Conservation (phyloP, 2,329 filamentous ascomycete genomes). For the Aspergillus niger region DNA sequence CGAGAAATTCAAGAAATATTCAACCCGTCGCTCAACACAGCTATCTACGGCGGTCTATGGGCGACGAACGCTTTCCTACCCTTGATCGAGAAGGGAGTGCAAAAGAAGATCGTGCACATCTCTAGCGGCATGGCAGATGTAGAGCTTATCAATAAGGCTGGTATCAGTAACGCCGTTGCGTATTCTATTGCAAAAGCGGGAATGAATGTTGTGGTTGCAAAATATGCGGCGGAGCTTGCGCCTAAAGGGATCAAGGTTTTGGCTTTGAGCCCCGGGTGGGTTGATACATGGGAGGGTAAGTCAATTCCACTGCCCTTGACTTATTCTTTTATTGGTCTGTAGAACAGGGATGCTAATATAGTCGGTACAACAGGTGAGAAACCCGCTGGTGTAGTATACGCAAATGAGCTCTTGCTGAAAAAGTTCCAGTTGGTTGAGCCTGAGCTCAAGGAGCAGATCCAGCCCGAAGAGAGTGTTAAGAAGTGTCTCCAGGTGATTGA, state of each 20-base stretch:
- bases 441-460: slow-evolving; percentile 26
- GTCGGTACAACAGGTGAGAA: slow-evolving; percentile 12
- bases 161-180: slow-evolving; percentile 26
- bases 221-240: slow-evolving; percentile 42
- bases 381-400: slow-evolving; percentile 11
- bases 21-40: slow-evolving; percentile 19
- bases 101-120: slow-evolving; percentile 49
- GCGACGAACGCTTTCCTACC: slow-evolving; percentile 45
- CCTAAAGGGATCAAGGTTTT: slow-evolving; percentile 37
- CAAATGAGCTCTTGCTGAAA: slow-evolving; percentile 21
- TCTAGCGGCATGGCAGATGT: slow-evolving; percentile 40
- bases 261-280: slow-evolving; percentile 39
- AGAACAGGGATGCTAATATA: neutral
- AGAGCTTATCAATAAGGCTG: slow-evolving; percentile 23
- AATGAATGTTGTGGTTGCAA: slow-evolving; percentile 45
- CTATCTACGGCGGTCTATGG: slow-evolving; percentile 10
- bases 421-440: slow-evolving; percentile 24
- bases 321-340: neutral
- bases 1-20: slow-evolving; percentile 22
- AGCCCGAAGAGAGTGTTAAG: slow-evolving; percentile 29
- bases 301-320: neutral
- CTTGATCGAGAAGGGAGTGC: slow-evolving; percentile 39
- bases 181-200: slow-evolving; percentile 46
- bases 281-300: slow-evolving; percentile 27
- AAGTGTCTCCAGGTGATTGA: slow-evolving; percentile 29